Evolutionary conservation across 2,329 filamentous ascomycete species (phyloP), one percentile per base, ranked within the genome.

Genomic region (Neofusicoccum sp.): DNA sequence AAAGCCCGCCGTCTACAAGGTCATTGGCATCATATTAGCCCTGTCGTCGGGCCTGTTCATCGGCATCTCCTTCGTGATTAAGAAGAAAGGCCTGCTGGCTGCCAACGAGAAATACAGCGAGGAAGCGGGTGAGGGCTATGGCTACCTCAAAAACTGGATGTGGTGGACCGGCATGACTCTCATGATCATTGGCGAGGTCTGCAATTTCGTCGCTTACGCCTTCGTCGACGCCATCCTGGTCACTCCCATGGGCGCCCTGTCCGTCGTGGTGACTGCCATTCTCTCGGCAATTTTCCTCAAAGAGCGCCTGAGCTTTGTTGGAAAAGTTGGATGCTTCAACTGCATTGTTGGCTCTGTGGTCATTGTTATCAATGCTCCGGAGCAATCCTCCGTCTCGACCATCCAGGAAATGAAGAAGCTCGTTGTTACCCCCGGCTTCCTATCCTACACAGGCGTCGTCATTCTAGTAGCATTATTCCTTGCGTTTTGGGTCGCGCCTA

Each of bases 21-120:
- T 89, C 31, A 85, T 98, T 68, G 95, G 95, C 62, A 92, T 99
- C 66, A 83, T 87, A 28, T 83, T 99, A 39, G 95, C 95, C 14
- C 84, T 97, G 64, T 87, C 88, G 36, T 98, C 94, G 0, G 95
- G 95, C 45, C 76, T 92, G 64, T 98, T 98, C 75, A 99, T 99
- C 73, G 95, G 95, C 61, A 85, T 90, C 12, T 98, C 94, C 0
- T 99, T 98, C 76, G 93, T 98, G 33, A 80, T 99, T 72, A 98
- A 98, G 79, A 99, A 99, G 80, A 84, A 91, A 64, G 95, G 95
- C 4, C 79, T 99, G 69, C 83, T 99, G 66, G 93, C 88, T 75
- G 94, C 95, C 56, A 99, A 98, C 77, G 88, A 91, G 70, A 98
- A 98, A 77, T 98, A 98, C 81, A 90, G 96, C 66, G 93, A 98